These are phyloP conservation scores for Harringtonia lauricola DNA, from an alignment of 2,329 filamentous ascomycete genomes.

Conservation along the genomic window DNA sequence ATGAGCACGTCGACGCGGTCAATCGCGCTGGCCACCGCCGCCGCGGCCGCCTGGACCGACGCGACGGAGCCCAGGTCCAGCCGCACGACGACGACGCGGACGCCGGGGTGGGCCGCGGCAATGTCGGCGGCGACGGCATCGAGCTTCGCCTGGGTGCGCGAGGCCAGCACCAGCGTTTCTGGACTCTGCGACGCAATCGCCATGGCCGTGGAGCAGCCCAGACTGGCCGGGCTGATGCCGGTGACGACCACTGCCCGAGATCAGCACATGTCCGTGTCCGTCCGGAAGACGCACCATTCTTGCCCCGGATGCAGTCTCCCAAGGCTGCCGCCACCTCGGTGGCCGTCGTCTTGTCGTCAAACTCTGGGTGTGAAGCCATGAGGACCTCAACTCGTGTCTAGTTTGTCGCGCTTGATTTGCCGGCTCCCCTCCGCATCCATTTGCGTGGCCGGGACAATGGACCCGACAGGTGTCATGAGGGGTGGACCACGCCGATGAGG, in stretches of 20 bases:
- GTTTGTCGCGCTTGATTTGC: no score
- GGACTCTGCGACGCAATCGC: conserved; percentile 34
- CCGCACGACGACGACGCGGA: conserved; percentile 16
- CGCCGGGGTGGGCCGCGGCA: conserved; percentile 9
- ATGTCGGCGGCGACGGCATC: conserved; percentile 27
- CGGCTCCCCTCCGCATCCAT: neutral
- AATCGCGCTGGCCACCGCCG: conserved; percentile 16
- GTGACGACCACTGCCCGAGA: conserved; percentile 18
- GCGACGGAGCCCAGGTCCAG: conserved; percentile 23
- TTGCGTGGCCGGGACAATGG: neutral
- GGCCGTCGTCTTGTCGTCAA: conserved; percentile 9
- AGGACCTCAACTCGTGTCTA: no score
- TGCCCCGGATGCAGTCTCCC: conserved; percentile 7
- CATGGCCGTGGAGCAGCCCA: conserved; percentile 28
- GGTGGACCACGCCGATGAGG: no score
- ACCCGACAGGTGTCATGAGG: neutral
- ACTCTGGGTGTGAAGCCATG: conserved; percentile 12
- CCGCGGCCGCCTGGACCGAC: conserved; percentile 22
- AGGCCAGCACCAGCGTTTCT: conserved; percentile 29
- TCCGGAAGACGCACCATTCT: conserved; percentile 7
- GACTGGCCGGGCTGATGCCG: conserved; percentile 28
- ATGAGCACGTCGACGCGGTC: conserved; percentile 26
- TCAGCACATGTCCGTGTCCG: no score
- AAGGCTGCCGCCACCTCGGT: conserved; percentile 11
- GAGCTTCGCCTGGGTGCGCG: conserved; percentile 30